Base-by-base conservation (phyloP, 2,329 filamentous ascomycete species). In the Sporothrix phasma region DNA sequence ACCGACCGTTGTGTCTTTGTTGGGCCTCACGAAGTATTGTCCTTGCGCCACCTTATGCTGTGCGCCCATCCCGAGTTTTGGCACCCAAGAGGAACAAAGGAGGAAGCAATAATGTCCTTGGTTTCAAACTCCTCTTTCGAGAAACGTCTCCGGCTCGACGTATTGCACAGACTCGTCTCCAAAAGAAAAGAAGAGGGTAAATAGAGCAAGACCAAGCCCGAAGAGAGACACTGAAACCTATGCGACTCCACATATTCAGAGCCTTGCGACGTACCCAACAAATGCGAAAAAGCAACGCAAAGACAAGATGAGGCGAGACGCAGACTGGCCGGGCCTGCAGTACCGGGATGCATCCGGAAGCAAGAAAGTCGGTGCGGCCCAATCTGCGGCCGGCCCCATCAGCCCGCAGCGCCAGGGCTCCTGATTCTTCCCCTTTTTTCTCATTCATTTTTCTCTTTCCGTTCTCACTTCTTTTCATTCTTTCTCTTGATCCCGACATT, bases 291-390 rank as follows among this genome's bases (percentile, higher is more conserved):
- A n/a, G 39, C 11, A 29, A 26, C 8, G 37, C n/a, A 19, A 56
- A 34, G 19, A 26, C 49, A 53, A 22, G 51, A 39, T 39, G 51
- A 24, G 58, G 15, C 31, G 51, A 61, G 11, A 49, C 54, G 45
- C 34, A 56, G 13, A 34, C 7, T 43, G 47, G 5, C 37, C 7
- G 49, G 53, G 31, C 41, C 43, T 63, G 41, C 51, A 39, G 26
- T 46, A 22, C 37, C 47, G 61, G 61, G 26, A 47, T 39, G 49
- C 34, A 26, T 26, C 49, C 56, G 41, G 47, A 62, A 59, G 39
- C 43, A n/a, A 31, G 39, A 66, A 49, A 54, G 65, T 65, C 60
- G 64, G 63, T 65, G 66, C 66, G 64, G 64, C 66, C 66, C 59
- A 68, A 68, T 63, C 56, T 67, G 66, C 62, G 51, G 53, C 64